Percentiles rank a stretch among this genome's conserved stretches.
Evolutionary conservation across 78 protist species (phyloP).

Genomic region (Dictyostelium firmibasis): DNA sequence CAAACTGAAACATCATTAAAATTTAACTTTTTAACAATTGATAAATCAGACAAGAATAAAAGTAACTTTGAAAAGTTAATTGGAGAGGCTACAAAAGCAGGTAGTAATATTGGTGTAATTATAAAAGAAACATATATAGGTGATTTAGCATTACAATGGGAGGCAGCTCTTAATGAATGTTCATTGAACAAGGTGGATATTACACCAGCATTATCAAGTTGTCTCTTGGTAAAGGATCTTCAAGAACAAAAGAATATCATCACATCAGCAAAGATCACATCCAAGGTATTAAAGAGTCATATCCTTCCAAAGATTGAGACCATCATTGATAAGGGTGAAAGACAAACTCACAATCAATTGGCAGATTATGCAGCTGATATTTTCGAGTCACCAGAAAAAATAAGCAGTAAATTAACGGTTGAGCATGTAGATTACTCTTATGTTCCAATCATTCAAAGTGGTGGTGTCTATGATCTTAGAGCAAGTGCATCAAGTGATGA

Average conservation of each 20-base stretch:
- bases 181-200: conserved; percentile 41
- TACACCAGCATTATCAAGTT: conserved; percentile 56
- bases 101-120: conserved; percentile 53
- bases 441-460: conserved; percentile 90
- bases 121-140: conserved; percentile 65
- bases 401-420: conserved; percentile 18
- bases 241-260: conserved; percentile 62
- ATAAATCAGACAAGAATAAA: conserved; percentile 47
- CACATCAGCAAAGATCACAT: conserved; percentile 64
- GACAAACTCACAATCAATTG: conserved; percentile 40
- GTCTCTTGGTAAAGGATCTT: conserved; percentile 51
- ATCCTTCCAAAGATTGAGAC: conserved; percentile 50
- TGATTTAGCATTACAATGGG: conserved; percentile 65
- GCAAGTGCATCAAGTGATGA: conserved; percentile 52
- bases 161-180: not conserved
- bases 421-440: conserved; percentile 77
- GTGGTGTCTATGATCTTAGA: conserved; percentile 81
- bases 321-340: conserved; percentile 73
- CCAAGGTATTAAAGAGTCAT: conserved; percentile 40
- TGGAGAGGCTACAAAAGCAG: conserved; percentile 40
- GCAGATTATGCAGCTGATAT: conserved; percentile 19
- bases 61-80: conserved; percentile 46
- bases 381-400: conserved; percentile 53
- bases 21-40: conserved; percentile 10
- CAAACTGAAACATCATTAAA: not conserved